Evolutionary conservation across 2,329 filamentous ascomycete species (phyloP).

Genomic region (Alternaria sp.): DNA sequence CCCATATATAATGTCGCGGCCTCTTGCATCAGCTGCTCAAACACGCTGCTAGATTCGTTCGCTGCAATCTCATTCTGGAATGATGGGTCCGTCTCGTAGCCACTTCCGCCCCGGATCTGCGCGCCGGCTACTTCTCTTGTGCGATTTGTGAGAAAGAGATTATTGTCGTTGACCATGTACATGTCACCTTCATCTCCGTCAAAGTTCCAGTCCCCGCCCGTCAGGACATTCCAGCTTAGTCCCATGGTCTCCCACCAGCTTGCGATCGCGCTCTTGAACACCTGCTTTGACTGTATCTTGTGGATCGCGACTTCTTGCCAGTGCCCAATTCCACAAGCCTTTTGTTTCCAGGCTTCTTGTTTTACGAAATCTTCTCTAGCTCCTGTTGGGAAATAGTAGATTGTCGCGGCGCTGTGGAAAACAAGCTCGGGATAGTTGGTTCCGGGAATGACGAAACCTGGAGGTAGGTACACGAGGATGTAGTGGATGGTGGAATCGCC

Average conservation of each 20-base stretch:
- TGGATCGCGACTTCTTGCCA: constrained; percentile 4
- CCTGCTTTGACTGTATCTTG: constrained; percentile 13
- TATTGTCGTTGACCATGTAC: constrained; percentile 13
- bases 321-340: not conserved
- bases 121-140: not conserved
- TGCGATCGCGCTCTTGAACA: constrained; percentile 17
- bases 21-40: not conserved
- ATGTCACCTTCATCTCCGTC: constrained; percentile 16
- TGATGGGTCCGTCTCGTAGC: not conserved
- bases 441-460: constrained; percentile 10
- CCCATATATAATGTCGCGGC: not conserved
- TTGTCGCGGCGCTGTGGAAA: constrained; percentile 2
- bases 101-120: not conserved
- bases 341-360: not conserved
- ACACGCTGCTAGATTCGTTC: not conserved
- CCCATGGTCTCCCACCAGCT: constrained; percentile 2
- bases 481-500: not conserved
- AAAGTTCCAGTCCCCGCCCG: constrained; percentile 6
- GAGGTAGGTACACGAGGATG: constrained; percentile 11
- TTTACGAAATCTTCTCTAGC: not conserved
- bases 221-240: not conserved
- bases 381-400: constrained; percentile 2
- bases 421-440: constrained; percentile 2
- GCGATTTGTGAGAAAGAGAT: not conserved
- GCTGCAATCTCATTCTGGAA: not conserved